A percentile compares a stretch with the other conserved stretches of the same genome.
Conservation (phyloP, 495 filamentous ascomycete species). For the Penicillium macrosclerotiorum region DNA sequence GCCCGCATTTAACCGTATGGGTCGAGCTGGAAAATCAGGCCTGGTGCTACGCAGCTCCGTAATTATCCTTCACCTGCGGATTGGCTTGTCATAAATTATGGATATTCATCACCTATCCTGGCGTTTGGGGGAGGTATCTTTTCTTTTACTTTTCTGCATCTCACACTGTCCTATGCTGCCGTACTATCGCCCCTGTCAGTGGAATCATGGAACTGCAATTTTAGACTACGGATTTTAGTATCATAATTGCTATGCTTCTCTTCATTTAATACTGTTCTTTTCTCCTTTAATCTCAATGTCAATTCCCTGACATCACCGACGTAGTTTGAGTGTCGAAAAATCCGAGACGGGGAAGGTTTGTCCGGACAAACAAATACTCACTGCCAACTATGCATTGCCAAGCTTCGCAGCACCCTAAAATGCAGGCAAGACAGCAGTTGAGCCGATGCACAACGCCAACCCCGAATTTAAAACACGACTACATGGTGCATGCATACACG, state of each 20-base stretch:
- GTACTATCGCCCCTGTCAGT: not conserved
- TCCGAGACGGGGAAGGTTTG: too few relatives aligned
- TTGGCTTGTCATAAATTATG: conserved; percentile 7
- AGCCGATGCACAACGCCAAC: not conserved
- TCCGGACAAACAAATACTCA: not conserved
- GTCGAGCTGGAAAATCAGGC: conserved; percentile 32
- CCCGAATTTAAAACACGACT: not conserved
- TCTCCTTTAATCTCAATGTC: not conserved
- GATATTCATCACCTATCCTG: conserved; percentile 16
- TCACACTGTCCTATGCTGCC: not conserved
- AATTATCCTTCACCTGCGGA: conserved; percentile 12
- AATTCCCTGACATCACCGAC: too few relatives aligned
- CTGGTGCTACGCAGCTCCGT: conserved; percentile 32
- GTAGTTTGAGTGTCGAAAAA: too few relatives aligned
- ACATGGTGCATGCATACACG: not conserved
- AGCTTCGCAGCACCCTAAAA: not conserved
- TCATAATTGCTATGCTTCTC: conserved; percentile 7
- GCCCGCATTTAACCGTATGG: not conserved
- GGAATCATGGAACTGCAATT: conserved; percentile 11
- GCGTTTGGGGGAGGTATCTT: conserved; percentile 27
- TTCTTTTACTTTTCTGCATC: conserved; percentile 7
- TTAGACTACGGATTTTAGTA: conserved; percentile 22
- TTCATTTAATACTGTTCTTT: not conserved
- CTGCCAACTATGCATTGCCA: not conserved
- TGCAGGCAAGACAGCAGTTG: not conserved